Evolutionary conservation across 768 basidiomycete species (phyloP).

Genomic region (Lactifluus subvellereus): DNA sequence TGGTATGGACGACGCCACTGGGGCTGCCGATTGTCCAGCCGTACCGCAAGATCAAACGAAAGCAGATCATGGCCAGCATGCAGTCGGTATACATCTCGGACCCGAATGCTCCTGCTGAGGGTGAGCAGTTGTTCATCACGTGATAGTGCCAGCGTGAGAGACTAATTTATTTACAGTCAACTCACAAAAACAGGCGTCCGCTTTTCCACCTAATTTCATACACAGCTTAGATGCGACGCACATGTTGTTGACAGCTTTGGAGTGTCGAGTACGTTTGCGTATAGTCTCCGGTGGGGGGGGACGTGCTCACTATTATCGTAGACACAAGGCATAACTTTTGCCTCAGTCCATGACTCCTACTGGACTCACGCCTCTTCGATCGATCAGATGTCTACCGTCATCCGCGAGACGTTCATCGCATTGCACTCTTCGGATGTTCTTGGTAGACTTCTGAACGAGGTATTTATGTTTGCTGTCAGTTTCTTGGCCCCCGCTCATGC

Average conservation of each 20-base stretch:
- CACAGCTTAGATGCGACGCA: conserved; percentile 97
- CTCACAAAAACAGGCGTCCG: conserved; percentile 81
- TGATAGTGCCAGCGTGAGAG: background rate
- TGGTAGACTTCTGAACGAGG: conserved; percentile 65
- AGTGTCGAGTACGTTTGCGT: conserved; percentile 60
- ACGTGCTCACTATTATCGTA: conserved; percentile 30
- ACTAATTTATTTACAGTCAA: conserved; percentile 48
- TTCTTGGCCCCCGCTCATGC: background rate
- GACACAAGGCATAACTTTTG: conserved; percentile 76
- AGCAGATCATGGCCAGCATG: conserved; percentile 77
- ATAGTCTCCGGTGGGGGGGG: background rate
- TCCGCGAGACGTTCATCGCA: conserved; percentile 90
- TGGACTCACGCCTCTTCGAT: conserved; percentile 93
- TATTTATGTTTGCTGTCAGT: conserved; percentile 32
- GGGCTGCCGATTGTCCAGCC: conserved; percentile 95
- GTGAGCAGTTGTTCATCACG: conserved; percentile 30
- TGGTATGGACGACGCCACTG: conserved; percentile 96
- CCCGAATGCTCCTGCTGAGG: conserved; percentile 67
- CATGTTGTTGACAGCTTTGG: conserved; percentile 94
- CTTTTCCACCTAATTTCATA: conserved; percentile 98
- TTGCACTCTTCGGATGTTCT: conserved; percentile 88
- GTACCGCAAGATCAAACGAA: conserved; percentile 77
- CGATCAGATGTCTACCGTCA: conserved; percentile 82
- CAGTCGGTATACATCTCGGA: conserved; percentile 90
- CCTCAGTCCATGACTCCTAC: conserved; percentile 97